Conservation (phyloP, 352 stramenopile genomes). For the Phytopythium chamaehyphon region DNA sequence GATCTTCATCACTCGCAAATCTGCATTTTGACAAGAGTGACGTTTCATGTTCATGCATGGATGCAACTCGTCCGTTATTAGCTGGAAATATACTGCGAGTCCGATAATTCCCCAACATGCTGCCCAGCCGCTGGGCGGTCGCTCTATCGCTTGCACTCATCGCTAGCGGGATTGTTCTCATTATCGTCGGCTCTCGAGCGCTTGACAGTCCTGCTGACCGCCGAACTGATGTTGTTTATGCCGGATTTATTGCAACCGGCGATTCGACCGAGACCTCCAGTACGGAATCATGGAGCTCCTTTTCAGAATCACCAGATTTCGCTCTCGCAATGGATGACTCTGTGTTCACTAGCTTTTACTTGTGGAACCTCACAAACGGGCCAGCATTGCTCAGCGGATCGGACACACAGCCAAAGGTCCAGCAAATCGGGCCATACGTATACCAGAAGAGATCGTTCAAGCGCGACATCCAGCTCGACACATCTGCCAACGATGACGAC, state of each 20-base stretch:
- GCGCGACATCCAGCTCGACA: conserved; percentile 35
- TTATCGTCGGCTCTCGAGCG: conserved; percentile 21
- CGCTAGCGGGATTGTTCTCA: conserved; percentile 15
- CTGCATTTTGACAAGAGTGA: no score
- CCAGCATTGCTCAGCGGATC: conserved; percentile 26
- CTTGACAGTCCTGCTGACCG: conserved; percentile 6
- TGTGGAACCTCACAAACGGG: conserved; percentile 71
- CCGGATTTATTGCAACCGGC: conserved; percentile 8
- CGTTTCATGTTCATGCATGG: no score
- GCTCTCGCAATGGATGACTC: conserved; percentile 46
- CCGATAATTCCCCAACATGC: no score
- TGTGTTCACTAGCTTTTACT: conserved; percentile 52
- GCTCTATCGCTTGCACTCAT: conserved; percentile 16
- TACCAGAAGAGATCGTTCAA: conserved; percentile 67
- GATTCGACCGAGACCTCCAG: no score
- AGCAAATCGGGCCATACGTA: conserved; percentile 59
- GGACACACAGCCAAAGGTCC: conserved; percentile 18
- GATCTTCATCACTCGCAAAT: no score
- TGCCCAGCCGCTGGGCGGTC: conserved; percentile 15
- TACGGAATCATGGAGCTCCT: conserved; percentile 9
- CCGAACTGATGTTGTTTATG: conserved; percentile 12
- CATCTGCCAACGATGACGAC: conserved; percentile 5
- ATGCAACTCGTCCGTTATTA: no score
- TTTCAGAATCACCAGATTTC: conserved; percentile 24
- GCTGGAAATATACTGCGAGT: no score